Conservation (phyloP, 768 basidiomycete species). For the Tricholoma saponaceum region DNA sequence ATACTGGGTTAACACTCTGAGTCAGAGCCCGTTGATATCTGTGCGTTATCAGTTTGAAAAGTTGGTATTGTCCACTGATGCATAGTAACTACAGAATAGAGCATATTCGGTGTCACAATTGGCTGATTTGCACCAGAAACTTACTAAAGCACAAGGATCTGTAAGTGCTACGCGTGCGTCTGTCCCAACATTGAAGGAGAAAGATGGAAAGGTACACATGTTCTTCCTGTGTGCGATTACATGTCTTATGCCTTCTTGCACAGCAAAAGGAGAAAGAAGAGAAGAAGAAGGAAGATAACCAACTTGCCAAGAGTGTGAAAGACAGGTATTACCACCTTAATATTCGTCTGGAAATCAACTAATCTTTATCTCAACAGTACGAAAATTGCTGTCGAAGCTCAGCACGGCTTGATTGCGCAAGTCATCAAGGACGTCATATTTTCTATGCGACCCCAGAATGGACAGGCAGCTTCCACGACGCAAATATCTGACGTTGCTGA, state of each 20-base stretch:
- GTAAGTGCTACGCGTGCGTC: conserved; percentile 57
- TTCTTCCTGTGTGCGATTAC: not conserved
- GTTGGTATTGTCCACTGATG: not conserved
- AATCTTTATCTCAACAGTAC: conserved; percentile 44
- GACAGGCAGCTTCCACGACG: conserved; percentile 12
- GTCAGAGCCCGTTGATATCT: conserved; percentile 88
- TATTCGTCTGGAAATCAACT: not conserved
- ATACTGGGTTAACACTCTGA: conserved; percentile 98
- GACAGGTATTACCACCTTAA: conserved; percentile 51
- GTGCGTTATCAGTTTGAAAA: conserved; percentile 37
- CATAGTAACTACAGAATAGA: conserved; percentile 63
- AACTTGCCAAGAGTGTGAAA: conserved; percentile 83
- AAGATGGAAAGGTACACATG: conserved; percentile 24
- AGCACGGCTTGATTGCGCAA: conserved; percentile 91
- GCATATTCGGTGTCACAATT: conserved; percentile 93
- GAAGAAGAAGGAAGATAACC: conserved; percentile 86
- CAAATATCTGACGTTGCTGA: conserved; percentile 37
- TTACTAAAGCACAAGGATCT: conserved; percentile 62
- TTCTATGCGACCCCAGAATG: conserved; percentile 47
- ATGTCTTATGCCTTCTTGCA: not conserved
- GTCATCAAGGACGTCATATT: conserved; percentile 93
- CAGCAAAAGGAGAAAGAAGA: conserved; percentile 55
- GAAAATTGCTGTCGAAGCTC: conserved; percentile 86
- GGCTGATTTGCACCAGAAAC: conserved; percentile 85
- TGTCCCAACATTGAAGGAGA: conserved; percentile 51